A percentile compares a stretch with the other conserved stretches of the same genome.
phyloP scores from a whole-genome alignment of 2,329 filamentous ascomycete species.

The Aspergillus eucalypticola region DNA sequence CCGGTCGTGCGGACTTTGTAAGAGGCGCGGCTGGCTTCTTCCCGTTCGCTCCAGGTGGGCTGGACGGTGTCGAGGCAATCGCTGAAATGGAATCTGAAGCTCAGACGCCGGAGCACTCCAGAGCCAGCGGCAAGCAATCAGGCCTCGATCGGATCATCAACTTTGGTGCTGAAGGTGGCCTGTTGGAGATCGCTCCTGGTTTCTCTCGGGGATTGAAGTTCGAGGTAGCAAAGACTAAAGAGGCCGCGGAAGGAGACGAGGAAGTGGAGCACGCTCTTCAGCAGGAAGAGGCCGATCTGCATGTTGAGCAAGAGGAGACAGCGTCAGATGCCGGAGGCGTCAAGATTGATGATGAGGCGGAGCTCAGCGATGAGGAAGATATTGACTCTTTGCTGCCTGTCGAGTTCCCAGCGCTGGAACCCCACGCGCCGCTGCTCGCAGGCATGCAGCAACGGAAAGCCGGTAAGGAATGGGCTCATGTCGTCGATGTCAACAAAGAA shows the following conservation, averaged over 20 bases:
- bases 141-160: constrained; percentile 84
- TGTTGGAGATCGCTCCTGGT: constrained; percentile 81
- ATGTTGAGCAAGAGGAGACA: constrained; percentile 56
- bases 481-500: constrained; percentile 91
- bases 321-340: constrained; percentile 29
- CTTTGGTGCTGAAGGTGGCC: constrained; percentile 71
- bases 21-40: constrained; percentile 91
- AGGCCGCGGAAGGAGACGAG: constrained; percentile 63
- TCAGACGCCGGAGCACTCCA: constrained; percentile 50
- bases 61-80: constrained; percentile 82
- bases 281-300: constrained; percentile 41
- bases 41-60: constrained; percentile 85
- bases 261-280: constrained; percentile 68
- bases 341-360: constrained; percentile 29
- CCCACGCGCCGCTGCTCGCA: constrained; percentile 72
- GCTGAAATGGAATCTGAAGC: constrained; percentile 80
- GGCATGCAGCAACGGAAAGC: constrained; percentile 68
- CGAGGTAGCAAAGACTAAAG: constrained; percentile 57
- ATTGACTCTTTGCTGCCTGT: constrained; percentile 87
- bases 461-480: constrained; percentile 92
- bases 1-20: constrained; percentile 84
- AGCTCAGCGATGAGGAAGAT: constrained; percentile 50
- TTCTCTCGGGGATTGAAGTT: constrained; percentile 77
- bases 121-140: constrained; percentile 41
- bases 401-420: constrained; percentile 89